phyloP scores from a whole-genome alignment of 495 filamentous ascomycete species.

The Hyaloscypha bicolor region DNA sequence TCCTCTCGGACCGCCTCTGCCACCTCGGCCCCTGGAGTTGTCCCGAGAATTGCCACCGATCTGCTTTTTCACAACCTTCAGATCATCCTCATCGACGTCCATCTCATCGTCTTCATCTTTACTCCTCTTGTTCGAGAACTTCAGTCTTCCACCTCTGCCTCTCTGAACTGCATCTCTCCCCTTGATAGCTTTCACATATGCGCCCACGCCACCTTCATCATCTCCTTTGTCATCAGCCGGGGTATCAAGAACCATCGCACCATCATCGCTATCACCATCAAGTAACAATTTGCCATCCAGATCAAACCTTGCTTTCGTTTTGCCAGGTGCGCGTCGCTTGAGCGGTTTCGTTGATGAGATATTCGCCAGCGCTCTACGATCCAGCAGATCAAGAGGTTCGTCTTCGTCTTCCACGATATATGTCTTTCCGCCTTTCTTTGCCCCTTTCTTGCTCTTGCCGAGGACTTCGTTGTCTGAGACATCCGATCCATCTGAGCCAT shows the following conservation, averaged over 20 bases:
- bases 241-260: conserved; percentile 64
- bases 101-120: conserved; percentile 64
- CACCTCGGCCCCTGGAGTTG: conserved; percentile 40
- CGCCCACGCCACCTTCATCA: conserved; percentile 72
- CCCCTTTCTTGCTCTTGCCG: conserved; percentile 49
- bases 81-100: conserved; percentile 68
- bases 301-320: conserved; percentile 71
- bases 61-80: conserved; percentile 51
- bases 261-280: conserved; percentile 52
- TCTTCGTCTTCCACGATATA: conserved; percentile 94
- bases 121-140: conserved; percentile 74
- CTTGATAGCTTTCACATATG: conserved; percentile 88
- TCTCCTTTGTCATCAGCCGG: conserved; percentile 41
- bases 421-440: conserved; percentile 59
- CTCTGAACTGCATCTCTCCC: conserved; percentile 80
- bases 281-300: conserved; percentile 89
- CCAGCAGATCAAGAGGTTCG: conserved; percentile 91
- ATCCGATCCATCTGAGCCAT: conserved; percentile 64
- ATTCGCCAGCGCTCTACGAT: conserved; percentile 82
- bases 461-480: conserved; percentile 61
- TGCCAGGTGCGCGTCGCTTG: conserved; percentile 56
- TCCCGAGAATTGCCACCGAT: conserved; percentile 30
- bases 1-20: conserved; percentile 24
- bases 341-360: conserved; percentile 89
- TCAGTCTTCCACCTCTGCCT: conserved; percentile 82